Evolutionary conservation across 2,329 filamentous ascomycete genomes (phyloP).

Genomic region (Hymenoscyphus fraxineus): DNA sequence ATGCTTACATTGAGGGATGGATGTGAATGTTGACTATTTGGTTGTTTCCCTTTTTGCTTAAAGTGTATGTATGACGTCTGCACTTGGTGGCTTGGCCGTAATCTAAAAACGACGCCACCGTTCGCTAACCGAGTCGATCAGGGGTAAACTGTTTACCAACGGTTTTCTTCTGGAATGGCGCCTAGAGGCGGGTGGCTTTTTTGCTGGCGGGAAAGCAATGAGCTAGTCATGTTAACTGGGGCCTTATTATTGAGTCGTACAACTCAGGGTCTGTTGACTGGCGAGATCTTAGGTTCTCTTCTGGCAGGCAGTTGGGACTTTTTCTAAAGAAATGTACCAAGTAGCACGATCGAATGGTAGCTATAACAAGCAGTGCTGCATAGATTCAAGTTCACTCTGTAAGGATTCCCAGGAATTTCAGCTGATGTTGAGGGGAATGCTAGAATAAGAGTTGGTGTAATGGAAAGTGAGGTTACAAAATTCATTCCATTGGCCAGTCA

Average conservation of each 20-base stretch:
- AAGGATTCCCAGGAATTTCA: not conserved
- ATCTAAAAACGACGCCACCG: not conserved
- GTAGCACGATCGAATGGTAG: not conserved
- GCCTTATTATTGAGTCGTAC: not conserved
- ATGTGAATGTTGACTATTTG: not conserved
- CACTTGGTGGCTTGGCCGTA: not conserved
- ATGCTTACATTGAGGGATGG: not conserved
- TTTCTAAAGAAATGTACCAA: too few relatives aligned
- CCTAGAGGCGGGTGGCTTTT: not conserved
- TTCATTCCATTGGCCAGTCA: not conserved
- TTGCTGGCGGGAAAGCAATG: not conserved
- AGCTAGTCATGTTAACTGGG: not conserved
- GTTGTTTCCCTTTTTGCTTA: not conserved
- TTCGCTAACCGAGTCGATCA: not conserved
- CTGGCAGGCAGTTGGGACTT: too few relatives aligned
- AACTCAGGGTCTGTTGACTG: not conserved
- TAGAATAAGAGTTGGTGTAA: not conserved
- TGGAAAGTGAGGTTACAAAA: not conserved
- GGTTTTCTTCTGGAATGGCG: not conserved
- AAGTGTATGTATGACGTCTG: conserved; percentile 3
- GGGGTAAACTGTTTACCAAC: not conserved
- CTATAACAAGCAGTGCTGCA: not conserved
- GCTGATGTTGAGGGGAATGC: not conserved
- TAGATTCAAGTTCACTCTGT: not conserved
- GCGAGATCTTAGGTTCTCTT: not conserved